phyloP scores from a whole-genome alignment of 345 rosid genomes.

The Conringia planisiliqua region DNA sequence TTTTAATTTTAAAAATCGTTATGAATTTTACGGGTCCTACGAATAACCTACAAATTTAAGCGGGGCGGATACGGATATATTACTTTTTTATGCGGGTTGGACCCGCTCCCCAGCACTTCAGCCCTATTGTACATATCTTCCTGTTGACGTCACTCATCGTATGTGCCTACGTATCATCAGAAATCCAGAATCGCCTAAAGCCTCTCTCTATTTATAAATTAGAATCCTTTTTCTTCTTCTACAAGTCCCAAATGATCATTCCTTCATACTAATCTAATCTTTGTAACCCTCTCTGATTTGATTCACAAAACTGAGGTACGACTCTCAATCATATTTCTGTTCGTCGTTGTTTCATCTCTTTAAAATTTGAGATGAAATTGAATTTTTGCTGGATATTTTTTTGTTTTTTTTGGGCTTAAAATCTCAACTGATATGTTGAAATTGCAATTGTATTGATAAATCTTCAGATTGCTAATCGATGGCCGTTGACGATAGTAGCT shows the following conservation, averaged over 20 bases:
- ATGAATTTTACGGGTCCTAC: too few species aligned
- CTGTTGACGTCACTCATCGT: too few species aligned
- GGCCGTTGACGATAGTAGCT: constrained; percentile 13
- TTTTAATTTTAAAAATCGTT: too few species aligned
- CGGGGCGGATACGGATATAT: too few species aligned
- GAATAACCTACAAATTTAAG: too few species aligned
- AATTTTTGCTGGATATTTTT: neutral
- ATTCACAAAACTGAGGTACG: neutral
- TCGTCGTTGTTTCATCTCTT: neutral
- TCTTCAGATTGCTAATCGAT: neutral
- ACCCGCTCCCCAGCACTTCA: too few species aligned
- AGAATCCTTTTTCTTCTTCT: too few species aligned
- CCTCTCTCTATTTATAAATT: too few species aligned
- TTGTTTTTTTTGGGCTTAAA: neutral
- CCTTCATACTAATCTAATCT: neutral
- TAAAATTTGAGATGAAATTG: neutral
- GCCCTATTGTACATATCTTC: too few species aligned
- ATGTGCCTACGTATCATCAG: too few species aligned
- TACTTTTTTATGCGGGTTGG: too few species aligned
- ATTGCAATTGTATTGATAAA: neutral
- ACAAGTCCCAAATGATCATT: neutral
- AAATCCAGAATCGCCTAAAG: too few species aligned
- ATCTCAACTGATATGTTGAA: neutral
- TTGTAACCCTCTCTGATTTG: neutral
- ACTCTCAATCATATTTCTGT: neutral